These are phyloP conservation scores for Protomyces pachydermus DNA, from an alignment of 1,139 yeast species.

Conservation along the genomic window DNA sequence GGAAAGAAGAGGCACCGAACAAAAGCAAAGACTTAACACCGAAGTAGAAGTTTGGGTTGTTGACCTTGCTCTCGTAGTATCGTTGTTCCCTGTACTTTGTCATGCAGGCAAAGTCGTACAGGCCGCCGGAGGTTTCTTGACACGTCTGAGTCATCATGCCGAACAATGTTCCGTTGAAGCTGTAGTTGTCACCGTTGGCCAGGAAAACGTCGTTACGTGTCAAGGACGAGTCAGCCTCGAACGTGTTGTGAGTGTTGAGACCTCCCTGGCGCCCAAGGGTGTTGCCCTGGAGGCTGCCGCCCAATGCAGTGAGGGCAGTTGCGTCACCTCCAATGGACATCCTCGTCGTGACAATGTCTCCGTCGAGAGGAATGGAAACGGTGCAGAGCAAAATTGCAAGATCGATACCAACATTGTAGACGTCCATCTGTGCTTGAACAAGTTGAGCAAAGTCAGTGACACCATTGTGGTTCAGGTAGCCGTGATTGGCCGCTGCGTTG, in stretches of 20 bases:
- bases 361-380: conserved; percentile 20
- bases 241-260: conserved; percentile 20
- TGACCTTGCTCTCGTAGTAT: conserved; percentile 8
- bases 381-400: conserved; percentile 11
- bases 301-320: conserved; percentile 5
- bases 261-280: conserved; percentile 19
- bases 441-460: conserved; percentile 16
- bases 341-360: conserved; percentile 14
- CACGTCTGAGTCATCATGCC: conserved; percentile 12
- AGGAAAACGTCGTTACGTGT: conserved; percentile 18
- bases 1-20: conserved; percentile 21
- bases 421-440: conserved; percentile 11
- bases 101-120: conserved; percentile 20
- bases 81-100: conserved; percentile 13
- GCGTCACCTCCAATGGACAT: conserved; percentile 23
- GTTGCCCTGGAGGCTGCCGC: neutral
- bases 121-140: conserved; percentile 3
- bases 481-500: conserved; percentile 24
- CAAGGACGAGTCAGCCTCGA: conserved; percentile 25
- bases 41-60: conserved; percentile 21
- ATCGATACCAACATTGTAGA: conserved; percentile 19
- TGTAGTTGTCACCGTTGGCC: conserved; percentile 25
- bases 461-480: conserved; percentile 23
- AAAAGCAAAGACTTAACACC: conserved; percentile 18
- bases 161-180: conserved; percentile 22